Evolutionary conservation across 768 basidiomycete genomes (phyloP).

Genomic region (Leccinum variicolor): DNA sequence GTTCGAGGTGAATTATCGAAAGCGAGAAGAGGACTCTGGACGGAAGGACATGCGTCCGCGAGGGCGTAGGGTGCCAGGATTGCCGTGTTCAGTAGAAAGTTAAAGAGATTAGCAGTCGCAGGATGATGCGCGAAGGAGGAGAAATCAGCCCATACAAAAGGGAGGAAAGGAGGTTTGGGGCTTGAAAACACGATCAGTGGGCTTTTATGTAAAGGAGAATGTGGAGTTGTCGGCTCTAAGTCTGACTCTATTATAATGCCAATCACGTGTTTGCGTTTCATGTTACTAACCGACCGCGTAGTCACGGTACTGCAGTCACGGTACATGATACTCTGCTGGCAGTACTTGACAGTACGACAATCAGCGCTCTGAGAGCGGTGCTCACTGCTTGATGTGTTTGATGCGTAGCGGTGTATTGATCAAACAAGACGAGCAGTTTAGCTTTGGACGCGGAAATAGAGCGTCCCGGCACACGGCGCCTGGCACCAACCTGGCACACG

Average conservation of each 20-base stretch:
- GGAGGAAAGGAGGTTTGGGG: not conserved
- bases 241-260: not conserved
- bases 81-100: not conserved
- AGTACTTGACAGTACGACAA: slow-evolving; percentile 1
- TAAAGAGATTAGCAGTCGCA: not conserved
- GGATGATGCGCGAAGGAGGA: not conserved
- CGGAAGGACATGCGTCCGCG: slow-evolving; percentile 21
- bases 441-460: slow-evolving; percentile 14
- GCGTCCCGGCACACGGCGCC: too few relatives aligned
- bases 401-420: not conserved
- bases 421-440: not conserved
- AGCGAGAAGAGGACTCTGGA: not conserved
- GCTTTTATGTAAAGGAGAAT: slow-evolving; percentile 1
- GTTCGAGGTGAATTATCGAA: slow-evolving; percentile 11
- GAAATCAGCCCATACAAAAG: slow-evolving; percentile 19
- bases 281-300: not conserved
- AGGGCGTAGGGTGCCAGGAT: slow-evolving; percentile 21
- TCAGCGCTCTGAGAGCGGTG: not conserved
- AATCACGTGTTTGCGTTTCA: slow-evolving; percentile 18
- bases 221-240: slow-evolving; percentile 10
- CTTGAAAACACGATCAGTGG: not conserved
- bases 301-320: too few relatives aligned
- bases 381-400: not conserved
- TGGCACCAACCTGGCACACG: not conserved
- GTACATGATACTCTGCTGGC: too few relatives aligned